These are phyloP conservation scores for Falciphora oryzae DNA, from an alignment of 2,329 filamentous ascomycete genomes.

Conservation along the genomic window DNA sequence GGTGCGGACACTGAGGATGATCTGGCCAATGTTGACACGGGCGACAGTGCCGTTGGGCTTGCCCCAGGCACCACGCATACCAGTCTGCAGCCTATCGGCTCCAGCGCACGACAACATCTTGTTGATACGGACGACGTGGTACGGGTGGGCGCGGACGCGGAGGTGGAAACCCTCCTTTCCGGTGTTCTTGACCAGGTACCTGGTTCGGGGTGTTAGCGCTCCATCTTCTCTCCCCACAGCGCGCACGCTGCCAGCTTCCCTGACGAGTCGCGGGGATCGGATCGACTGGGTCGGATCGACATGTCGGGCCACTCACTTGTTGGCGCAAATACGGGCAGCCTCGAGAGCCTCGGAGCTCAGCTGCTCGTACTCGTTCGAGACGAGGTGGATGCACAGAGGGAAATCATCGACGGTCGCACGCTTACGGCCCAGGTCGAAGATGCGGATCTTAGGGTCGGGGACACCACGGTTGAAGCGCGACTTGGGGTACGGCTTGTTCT, in stretches of 20 bases:
- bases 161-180: slow-evolving; percentile 73
- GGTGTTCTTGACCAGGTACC: slow-evolving; percentile 64
- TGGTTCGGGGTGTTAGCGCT: slow-evolving; percentile 1
- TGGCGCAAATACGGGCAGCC: slow-evolving; percentile 99
- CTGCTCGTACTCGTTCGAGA: slow-evolving; percentile 99
- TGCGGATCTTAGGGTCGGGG: slow-evolving; percentile 76
- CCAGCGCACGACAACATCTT: slow-evolving; percentile 99
- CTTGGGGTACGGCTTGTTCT: slow-evolving; percentile 99
- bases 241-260: no score
- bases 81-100: slow-evolving; percentile 99
- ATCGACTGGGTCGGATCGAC: no score
- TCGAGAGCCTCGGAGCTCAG: slow-evolving; percentile 99
- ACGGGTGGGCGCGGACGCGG: slow-evolving; percentile 86
- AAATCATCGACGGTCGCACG: slow-evolving; percentile 98
- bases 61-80: slow-evolving; percentile 99
- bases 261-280: no score
- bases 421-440: slow-evolving; percentile 99
- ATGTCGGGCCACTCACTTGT: slow-evolving; percentile 57
- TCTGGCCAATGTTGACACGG: slow-evolving; percentile 99
- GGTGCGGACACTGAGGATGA: slow-evolving; percentile 94
- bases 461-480: slow-evolving; percentile 99
- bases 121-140: slow-evolving; percentile 99
- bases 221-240: no score
- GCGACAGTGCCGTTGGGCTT: slow-evolving; percentile 99
- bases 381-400: slow-evolving; percentile 97